Conservation (phyloP, 306 rosid genomes). For the Quillaja saponaria region DNA sequence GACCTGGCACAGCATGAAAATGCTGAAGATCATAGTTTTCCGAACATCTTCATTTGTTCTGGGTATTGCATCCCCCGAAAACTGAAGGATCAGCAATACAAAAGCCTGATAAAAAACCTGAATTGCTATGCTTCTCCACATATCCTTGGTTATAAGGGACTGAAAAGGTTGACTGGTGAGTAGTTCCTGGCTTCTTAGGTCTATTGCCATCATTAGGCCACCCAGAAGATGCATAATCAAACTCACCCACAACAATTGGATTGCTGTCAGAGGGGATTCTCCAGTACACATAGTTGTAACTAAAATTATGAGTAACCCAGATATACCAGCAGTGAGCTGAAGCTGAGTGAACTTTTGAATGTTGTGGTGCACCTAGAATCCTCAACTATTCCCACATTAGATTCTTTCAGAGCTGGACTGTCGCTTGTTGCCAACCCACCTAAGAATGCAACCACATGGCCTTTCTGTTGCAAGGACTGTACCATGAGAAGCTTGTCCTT, state of each 20-base stretch:
- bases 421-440: conserved; percentile 43
- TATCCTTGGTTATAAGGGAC: conserved; percentile 33
- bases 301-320: conserved; percentile 45
- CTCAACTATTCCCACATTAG: conserved; percentile 50
- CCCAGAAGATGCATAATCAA: conserved; percentile 45
- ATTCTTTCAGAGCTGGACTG: conserved; percentile 39
- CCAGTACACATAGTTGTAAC: conserved; percentile 48
- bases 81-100: conserved; percentile 38
- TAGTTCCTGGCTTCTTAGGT: conserved; percentile 28
- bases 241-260: conserved; percentile 61
- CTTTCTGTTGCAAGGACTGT: conserved; percentile 27
- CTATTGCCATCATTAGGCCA: conserved; percentile 57
- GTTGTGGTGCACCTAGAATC: conserved; percentile 29
- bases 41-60: conserved; percentile 21
- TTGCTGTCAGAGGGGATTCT: conserved; percentile 50
- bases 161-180: conserved; percentile 24
- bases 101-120: conserved; percentile 51
- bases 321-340: conserved; percentile 46
- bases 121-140: conserved; percentile 39
- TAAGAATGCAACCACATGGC: conserved; percentile 51
- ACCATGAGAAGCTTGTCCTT: conserved; percentile 50
- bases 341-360: conserved; percentile 60
- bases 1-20: conserved; percentile 56
- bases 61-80: conserved; percentile 30
- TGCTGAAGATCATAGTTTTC: conserved; percentile 58